A percentile compares a stretch with the other conserved stretches of the same genome.
These are phyloP conservation scores for Cyclotella cryptica DNA, from an alignment of 108 stramenopile species.

Conservation along the genomic window DNA sequence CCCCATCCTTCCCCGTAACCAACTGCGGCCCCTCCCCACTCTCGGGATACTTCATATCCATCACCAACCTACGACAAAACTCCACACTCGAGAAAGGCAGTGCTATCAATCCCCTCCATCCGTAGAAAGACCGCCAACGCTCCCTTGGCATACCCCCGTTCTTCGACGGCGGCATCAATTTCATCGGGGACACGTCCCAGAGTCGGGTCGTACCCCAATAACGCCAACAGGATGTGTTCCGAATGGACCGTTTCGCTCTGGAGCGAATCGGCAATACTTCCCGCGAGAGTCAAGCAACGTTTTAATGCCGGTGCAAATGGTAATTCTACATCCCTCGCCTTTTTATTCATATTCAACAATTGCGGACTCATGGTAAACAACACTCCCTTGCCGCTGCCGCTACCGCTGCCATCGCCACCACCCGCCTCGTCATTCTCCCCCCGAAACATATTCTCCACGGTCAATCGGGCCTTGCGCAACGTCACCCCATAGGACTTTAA, in stretches of 20 bases:
- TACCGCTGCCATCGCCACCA: slow-evolving; percentile 2
- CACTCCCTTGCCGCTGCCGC: slow-evolving; percentile 31
- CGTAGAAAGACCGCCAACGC: slow-evolving; percentile 66
- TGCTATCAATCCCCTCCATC: slow-evolving; percentile 62
- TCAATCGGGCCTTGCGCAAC: slow-evolving; percentile 41
- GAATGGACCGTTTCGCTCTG: slow-evolving; percentile 56
- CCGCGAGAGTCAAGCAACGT: slow-evolving; percentile 57
- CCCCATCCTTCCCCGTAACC: slow-evolving; percentile 57
- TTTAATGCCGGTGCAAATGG: slow-evolving; percentile 72
- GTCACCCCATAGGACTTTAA: slow-evolving; percentile 60
- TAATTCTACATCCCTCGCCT: slow-evolving; percentile 61
- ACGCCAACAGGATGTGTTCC: slow-evolving; percentile 75
- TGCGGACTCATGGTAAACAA: slow-evolving; percentile 43
- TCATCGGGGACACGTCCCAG: slow-evolving; percentile 41
- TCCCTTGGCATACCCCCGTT: slow-evolving; percentile 51
- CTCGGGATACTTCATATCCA: slow-evolving; percentile 59
- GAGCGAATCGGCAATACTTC: slow-evolving; percentile 64
- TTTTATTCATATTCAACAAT: slow-evolving; percentile 52
- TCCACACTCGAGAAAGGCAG: slow-evolving; percentile 60
- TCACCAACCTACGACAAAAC: slow-evolving; percentile 71
- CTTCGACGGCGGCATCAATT: slow-evolving; percentile 42
- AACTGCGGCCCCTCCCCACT: slow-evolving; percentile 51
- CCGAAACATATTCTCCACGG: slow-evolving; percentile 51
- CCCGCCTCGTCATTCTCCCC: too few species aligned
- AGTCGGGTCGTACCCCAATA: slow-evolving; percentile 64